Conservation (phyloP, 1,284 basidiomycete genomes). For the Irpex sp. region DNA sequence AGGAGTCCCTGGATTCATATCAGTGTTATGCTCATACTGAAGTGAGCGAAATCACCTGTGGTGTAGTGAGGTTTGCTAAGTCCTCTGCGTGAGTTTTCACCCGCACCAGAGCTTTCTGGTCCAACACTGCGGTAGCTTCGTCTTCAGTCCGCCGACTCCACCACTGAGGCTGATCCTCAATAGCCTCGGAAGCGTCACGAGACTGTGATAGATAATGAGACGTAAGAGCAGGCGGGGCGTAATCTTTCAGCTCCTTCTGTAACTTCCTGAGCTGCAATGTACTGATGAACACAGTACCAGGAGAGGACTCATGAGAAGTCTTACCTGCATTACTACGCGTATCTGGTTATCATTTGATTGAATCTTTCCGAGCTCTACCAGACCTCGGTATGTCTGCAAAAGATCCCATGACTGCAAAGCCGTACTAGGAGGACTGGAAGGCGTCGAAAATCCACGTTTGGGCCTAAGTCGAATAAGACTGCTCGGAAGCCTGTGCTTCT, state of each 20-base stretch:
- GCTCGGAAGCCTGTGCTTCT: not conserved
- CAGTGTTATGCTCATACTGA: not conserved
- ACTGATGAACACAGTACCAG: not conserved
- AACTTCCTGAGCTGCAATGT: constrained; percentile 40
- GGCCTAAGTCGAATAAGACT: not conserved
- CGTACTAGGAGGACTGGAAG: not conserved
- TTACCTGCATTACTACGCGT: constrained; percentile 57
- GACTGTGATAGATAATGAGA: constrained; percentile 24
- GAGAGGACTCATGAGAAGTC: constrained; percentile 13
- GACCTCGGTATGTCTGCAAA: constrained; percentile 26
- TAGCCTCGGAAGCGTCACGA: not conserved
- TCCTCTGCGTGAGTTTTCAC: constrained; percentile 57
- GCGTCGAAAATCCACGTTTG: not conserved
- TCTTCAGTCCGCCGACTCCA: constrained; percentile 21
- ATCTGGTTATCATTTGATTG: constrained; percentile 65
- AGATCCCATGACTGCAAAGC: constrained; percentile 21
- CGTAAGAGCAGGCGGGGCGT: constrained; percentile 41
- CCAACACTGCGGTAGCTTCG: constrained; percentile 15
- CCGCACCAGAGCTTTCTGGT: constrained; percentile 38
- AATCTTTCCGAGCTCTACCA: constrained; percentile 41
- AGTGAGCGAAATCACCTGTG: constrained; percentile 38
- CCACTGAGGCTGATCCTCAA: constrained; percentile 21
- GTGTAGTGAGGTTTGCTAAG: constrained; percentile 52
- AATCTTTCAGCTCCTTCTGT: constrained; percentile 42
- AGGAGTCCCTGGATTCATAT: constrained; percentile 57